phyloP scores from a whole-genome alignment of 2,329 filamentous ascomycete species.

The Xylariaceae sp. region DNA sequence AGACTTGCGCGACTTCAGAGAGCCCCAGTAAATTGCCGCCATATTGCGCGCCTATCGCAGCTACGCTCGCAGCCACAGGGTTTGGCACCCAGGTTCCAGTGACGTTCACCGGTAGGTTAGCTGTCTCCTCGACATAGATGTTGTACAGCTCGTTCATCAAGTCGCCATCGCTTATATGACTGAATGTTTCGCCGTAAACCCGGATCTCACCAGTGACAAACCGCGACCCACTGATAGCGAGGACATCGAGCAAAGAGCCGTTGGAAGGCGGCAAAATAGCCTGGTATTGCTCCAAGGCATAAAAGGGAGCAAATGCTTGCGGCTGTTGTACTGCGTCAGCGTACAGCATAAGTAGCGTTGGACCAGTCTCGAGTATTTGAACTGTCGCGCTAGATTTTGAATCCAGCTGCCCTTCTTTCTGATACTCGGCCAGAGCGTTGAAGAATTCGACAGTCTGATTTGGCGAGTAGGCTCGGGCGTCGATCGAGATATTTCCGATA shows the following conservation, averaged over 20 bases:
- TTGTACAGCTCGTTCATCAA: conserved; percentile 28
- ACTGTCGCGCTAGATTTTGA: conserved; percentile 26
- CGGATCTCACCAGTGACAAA: conserved; percentile 24
- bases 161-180: conserved; percentile 9
- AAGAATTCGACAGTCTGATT: conserved; percentile 30
- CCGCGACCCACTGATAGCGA: conserved; percentile 24
- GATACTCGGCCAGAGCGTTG: conserved; percentile 28
- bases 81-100: conserved; percentile 31
- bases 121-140: conserved; percentile 28
- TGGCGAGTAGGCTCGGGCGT: conserved; percentile 25
- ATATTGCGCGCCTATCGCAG: conserved; percentile 25
- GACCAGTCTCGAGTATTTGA: conserved; percentile 28
- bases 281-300: conserved; percentile 21
- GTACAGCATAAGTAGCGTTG: conserved; percentile 30
- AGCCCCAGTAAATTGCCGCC: conserved; percentile 31
- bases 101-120: conserved; percentile 25
- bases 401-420: conserved; percentile 28
- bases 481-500: conserved; percentile 20
- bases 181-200: conserved; percentile 32
- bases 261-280: conserved; percentile 23
- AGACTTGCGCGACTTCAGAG: conserved; percentile 28
- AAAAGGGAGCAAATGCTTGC: conserved; percentile 29
- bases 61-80: conserved; percentile 28
- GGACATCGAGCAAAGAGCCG: conserved; percentile 26
- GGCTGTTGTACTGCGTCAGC: conserved; percentile 17